These are phyloP conservation scores for Sporothrix pallida DNA, from an alignment of 2,329 filamentous ascomycete genomes.

Conservation along the genomic window DNA sequence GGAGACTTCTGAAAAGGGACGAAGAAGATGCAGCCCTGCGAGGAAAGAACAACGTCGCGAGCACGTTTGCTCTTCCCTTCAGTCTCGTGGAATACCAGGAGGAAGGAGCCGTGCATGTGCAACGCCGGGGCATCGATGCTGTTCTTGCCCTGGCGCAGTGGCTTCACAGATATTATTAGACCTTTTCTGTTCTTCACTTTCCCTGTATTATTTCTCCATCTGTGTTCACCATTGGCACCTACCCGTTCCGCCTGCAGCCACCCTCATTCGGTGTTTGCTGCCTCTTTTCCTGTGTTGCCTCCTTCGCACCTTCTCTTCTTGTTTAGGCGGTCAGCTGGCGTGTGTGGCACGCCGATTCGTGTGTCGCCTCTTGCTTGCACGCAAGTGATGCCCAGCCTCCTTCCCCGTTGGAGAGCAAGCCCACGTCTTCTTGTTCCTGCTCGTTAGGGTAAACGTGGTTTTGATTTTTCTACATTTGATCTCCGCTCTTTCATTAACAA, in stretches of 20 bases:
- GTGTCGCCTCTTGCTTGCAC: background rate
- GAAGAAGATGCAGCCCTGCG: background rate
- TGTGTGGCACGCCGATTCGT: background rate
- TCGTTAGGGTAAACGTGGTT: conserved; percentile 15
- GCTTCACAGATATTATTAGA: no score
- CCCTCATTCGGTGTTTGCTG: conserved; percentile 6
- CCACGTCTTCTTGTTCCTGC: background rate
- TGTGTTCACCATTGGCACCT: conserved; percentile 6
- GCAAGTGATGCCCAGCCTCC: background rate
- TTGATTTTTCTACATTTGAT: conserved; percentile 24
- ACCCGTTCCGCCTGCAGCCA: conserved; percentile 12
- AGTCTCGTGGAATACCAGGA: background rate
- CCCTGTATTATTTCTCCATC: no score
- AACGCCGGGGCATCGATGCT: background rate
- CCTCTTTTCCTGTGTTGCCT: background rate
- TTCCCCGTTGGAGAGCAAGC: background rate
- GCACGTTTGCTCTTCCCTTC: background rate
- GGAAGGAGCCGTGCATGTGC: conserved; percentile 20
- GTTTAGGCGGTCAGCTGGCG: conserved; percentile 17
- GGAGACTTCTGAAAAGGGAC: background rate
- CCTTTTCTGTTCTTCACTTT: no score
- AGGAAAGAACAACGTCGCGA: background rate
- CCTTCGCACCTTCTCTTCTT: background rate
- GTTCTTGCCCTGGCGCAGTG: no score
- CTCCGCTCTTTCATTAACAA: background rate